phyloP scores from a whole-genome alignment of 148 eudicot species.

The Mesembryanthemum crystallinum region DNA sequence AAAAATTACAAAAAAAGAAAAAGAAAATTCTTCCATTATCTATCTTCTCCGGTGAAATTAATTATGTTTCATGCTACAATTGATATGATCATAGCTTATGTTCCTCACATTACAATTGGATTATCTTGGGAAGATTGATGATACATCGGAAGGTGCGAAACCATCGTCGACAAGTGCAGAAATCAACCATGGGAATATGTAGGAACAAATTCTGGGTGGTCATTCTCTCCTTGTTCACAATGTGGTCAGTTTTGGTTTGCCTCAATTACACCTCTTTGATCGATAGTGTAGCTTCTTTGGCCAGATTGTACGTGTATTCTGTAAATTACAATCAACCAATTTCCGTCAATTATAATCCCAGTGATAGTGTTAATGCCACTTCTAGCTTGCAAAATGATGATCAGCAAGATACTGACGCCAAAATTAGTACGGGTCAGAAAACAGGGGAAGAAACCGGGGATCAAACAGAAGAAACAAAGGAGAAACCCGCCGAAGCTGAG shows the following conservation, averaged over 20 bases:
- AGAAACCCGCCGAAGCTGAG: neutral
- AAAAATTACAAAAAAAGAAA: neutral
- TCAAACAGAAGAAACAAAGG: neutral
- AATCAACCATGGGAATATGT: constrained; percentile 27
- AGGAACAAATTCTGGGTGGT: constrained; percentile 32
- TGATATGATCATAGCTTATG: neutral
- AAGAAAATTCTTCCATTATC: neutral
- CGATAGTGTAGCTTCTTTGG: constrained; percentile 31
- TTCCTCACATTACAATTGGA: neutral
- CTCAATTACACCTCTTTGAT: constrained; percentile 42
- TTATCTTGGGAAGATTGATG: neutral
- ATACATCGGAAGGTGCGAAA: neutral
- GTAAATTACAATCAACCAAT: constrained; percentile 27
- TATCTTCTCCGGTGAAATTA: too few relatives aligned
- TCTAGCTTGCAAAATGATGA: neutral
- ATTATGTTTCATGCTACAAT: neutral
- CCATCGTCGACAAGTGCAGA: constrained; percentile 15
- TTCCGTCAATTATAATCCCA: constrained; percentile 7
- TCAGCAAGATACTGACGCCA: neutral
- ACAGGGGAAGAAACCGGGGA: constrained; percentile 7
- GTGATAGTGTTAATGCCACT: neutral
- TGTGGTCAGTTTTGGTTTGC: constrained; percentile 41
- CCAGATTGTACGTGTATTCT: constrained; percentile 36
- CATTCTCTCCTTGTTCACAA: constrained; percentile 29
- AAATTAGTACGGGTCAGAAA: neutral